Percentiles rank a stretch among this genome's conserved stretches.
phyloP scores from a whole-genome alignment of 805 yeast species.

The Pichia kluyveri region DNA sequence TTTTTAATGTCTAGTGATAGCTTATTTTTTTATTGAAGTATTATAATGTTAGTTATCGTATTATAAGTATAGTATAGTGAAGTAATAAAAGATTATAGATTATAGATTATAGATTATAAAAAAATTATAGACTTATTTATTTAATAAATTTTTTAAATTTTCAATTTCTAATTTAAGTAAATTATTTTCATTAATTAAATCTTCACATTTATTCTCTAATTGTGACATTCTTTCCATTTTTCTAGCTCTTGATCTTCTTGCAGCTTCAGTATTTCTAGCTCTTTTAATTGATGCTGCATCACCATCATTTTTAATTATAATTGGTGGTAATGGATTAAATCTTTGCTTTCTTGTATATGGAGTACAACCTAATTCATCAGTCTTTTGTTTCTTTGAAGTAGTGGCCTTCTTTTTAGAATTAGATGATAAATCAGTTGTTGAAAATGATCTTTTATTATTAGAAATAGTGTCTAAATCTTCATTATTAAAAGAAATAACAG shows the following conservation, averaged over 20 bases:
- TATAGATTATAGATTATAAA: too few relatives aligned
- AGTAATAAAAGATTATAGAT: too few relatives aligned
- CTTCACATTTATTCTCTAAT: constrained; percentile 70
- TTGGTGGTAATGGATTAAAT: constrained; percentile 60
- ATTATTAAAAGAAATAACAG: background rate
- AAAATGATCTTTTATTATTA: constrained; percentile 17
- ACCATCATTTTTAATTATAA: constrained; percentile 39
- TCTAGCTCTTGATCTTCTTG: constrained; percentile 89
- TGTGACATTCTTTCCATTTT: constrained; percentile 82
- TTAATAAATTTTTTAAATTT: constrained; percentile 37
- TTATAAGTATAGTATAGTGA: too few relatives aligned
- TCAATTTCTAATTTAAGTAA: constrained; percentile 54
- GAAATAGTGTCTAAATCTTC: background rate
- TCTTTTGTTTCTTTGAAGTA: constrained; percentile 20
- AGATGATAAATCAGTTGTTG: constrained; percentile 8
- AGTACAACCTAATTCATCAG: constrained; percentile 69
- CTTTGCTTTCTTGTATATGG: constrained; percentile 75
- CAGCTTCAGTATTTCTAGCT: constrained; percentile 97
- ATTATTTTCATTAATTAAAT: constrained; percentile 48
- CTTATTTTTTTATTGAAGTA: too few relatives aligned
- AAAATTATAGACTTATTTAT: too few relatives aligned
- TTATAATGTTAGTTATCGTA: too few relatives aligned
- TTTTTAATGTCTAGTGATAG: background rate
- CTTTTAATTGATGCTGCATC: constrained; percentile 79
- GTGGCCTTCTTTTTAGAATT: background rate